Conservation (phyloP, 805 yeast species). For the Millerozyma acaciae region DNA sequence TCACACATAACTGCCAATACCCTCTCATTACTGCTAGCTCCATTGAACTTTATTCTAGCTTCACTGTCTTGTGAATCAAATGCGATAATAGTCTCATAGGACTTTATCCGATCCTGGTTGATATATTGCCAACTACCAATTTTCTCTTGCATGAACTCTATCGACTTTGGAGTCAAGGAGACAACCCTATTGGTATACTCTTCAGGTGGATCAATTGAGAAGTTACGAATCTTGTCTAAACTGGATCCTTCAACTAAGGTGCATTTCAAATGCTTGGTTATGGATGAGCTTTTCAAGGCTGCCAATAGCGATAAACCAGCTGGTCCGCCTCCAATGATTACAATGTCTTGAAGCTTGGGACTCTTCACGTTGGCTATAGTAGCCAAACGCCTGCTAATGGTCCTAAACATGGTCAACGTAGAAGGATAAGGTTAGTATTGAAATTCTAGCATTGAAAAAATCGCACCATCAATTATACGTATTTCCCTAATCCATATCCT, state of each 20-base stretch:
- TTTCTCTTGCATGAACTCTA: conserved; percentile 52
- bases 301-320: conserved; percentile 89
- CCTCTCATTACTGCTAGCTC: conserved; percentile 40
- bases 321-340: conserved; percentile 95
- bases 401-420: conserved; percentile 2
- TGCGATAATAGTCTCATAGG: conserved; percentile 77
- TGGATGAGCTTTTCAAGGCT: conserved; percentile 67
- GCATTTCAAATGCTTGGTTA: conserved; percentile 56
- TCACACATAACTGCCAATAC: conserved; percentile 80
- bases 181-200: conserved; percentile 75
- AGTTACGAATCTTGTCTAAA: conserved; percentile 48
- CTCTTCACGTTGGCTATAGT: conserved; percentile 6
- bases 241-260: conserved; percentile 72
- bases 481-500: no score
- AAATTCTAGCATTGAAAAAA: background rate
- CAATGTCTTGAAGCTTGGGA: conserved; percentile 52
- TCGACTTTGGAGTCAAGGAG: conserved; percentile 79
- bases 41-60: conserved; percentile 69
- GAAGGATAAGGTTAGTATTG: no score
- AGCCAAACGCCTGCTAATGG: conserved; percentile 8
- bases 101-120: conserved; percentile 65
- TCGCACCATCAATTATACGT: background rate
- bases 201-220: conserved; percentile 42
- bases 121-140: conserved; percentile 78
- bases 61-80: conserved; percentile 73